phyloP scores from a whole-genome alignment of 805 yeast species.

The Torulaspora delbrueckii region DNA sequence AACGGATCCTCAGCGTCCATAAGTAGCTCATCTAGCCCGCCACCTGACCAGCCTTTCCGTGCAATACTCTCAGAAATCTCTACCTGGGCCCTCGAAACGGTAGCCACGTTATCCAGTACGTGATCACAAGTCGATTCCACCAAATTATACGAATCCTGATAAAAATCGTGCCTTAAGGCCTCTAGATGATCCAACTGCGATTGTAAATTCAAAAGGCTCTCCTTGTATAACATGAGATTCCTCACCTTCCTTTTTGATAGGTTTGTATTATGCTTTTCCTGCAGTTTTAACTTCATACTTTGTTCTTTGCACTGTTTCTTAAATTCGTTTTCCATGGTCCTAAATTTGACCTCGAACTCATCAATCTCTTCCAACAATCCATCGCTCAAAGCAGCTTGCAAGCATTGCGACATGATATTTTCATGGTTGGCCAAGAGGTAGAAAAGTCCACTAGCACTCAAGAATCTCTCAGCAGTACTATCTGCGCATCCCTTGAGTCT shows the following conservation, averaged over 20 bases:
- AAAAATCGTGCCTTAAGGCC: constrained; percentile 66
- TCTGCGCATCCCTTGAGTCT: constrained; percentile 56
- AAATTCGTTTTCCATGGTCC: constrained; percentile 49
- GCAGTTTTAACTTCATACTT: constrained; percentile 48
- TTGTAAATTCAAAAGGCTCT: constrained; percentile 62
- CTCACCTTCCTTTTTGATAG: constrained; percentile 57
- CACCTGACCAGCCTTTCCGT: constrained; percentile 80
- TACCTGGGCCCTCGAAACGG: constrained; percentile 70
- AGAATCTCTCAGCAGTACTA: constrained; percentile 53
- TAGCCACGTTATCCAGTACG: constrained; percentile 52
- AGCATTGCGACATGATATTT: constrained; percentile 56
- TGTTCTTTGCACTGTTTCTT: constrained; percentile 49
- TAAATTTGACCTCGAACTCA: constrained; percentile 42
- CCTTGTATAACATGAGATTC: constrained; percentile 62
- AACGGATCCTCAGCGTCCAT: constrained; percentile 65
- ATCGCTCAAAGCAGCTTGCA: constrained; percentile 50
- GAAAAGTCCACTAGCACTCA: constrained; percentile 73
- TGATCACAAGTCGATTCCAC: constrained; percentile 58
- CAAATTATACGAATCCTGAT: constrained; percentile 55
- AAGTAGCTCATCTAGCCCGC: constrained; percentile 70
- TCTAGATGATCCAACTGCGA: constrained; percentile 76
- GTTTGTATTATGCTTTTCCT: constrained; percentile 57
- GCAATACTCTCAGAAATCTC: constrained; percentile 79
- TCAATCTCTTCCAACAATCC: constrained; percentile 47
- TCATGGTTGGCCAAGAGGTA: constrained; percentile 73